These are phyloP conservation scores for Fusarium anguioides DNA, from an alignment of 2,329 filamentous ascomycete genomes.

Conservation along the genomic window DNA sequence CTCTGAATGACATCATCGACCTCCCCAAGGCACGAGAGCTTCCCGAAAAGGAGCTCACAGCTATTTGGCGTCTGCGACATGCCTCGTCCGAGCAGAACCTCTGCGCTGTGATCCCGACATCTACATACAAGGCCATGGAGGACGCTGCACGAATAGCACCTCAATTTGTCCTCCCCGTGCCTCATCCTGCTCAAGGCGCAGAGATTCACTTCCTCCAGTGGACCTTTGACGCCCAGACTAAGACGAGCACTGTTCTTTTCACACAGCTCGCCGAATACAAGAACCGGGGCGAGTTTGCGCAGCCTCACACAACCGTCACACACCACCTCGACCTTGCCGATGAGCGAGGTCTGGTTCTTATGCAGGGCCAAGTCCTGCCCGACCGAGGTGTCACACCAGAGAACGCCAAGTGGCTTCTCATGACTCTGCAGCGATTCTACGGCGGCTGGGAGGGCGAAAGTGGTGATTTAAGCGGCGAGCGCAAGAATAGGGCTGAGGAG, in stretches of 20 bases:
- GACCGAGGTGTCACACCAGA: conserved; percentile 80
- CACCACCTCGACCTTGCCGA: conserved; percentile 85
- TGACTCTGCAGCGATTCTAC: conserved; percentile 97
- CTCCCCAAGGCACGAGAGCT: conserved; percentile 79
- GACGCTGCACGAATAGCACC: conserved; percentile 78
- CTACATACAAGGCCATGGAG: conserved; percentile 80
- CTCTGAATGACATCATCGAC: conserved; percentile 72
- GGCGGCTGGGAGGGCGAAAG: conserved; percentile 68
- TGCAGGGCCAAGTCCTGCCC: conserved; percentile 84
- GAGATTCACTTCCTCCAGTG: conserved; percentile 98
- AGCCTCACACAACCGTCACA: conserved; percentile 93
- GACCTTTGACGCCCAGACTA: conserved; percentile 79
- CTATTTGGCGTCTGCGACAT: conserved; percentile 91
- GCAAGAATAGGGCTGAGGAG: conserved; percentile 67
- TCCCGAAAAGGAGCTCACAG: conserved; percentile 83
- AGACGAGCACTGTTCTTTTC: conserved; percentile 84
- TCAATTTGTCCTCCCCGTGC: conserved; percentile 90
- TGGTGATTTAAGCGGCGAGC: conserved; percentile 50
- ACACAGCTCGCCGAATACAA: conserved; percentile 96
- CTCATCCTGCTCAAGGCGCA: conserved; percentile 74
- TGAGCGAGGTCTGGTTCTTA: conserved; percentile 82
- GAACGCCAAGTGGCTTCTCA: conserved; percentile 88
- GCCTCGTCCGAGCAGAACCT: conserved; percentile 77
- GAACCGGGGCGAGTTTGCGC: conserved; percentile 85
- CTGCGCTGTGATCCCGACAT: conserved; percentile 82